These are phyloP conservation scores for Chaetomiaceae sp. DNA, from an alignment of 2,329 filamentous ascomycete genomes.

Conservation along the genomic window DNA sequence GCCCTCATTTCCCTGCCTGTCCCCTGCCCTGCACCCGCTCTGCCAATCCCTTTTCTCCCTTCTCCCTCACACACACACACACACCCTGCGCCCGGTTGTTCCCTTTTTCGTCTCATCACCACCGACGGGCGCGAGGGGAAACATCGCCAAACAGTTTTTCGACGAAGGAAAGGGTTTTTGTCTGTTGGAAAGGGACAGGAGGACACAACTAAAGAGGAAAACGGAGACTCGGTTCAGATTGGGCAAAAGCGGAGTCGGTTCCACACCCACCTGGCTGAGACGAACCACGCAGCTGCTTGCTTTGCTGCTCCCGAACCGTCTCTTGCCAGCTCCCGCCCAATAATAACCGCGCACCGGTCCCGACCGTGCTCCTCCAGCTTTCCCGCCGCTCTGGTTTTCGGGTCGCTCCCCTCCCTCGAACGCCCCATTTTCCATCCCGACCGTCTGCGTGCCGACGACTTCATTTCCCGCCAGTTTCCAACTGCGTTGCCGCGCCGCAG, in stretches of 20 bases:
- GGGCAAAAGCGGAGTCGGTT: conserved; percentile 12
- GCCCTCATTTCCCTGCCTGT: conserved; percentile 22
- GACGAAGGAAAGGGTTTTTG: no score
- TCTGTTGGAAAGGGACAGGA: no score
- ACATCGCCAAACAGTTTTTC: no score
- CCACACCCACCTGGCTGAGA: conserved; percentile 19
- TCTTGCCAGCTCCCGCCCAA: conserved; percentile 22
- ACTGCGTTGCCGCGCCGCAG: not conserved
- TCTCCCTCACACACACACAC: not conserved
- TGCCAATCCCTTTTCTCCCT: conserved; percentile 7
- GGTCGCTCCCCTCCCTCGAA: conserved; percentile 4
- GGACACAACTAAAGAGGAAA: no score
- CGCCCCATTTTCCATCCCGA: not conserved
- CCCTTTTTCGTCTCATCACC: no score
- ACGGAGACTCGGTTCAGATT: conserved; percentile 1
- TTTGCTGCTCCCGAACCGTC: no score
- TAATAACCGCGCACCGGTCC: conserved; percentile 17
- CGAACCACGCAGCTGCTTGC: conserved; percentile 21
- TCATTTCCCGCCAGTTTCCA: not conserved
- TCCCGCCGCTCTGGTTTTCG: conserved; percentile 26
- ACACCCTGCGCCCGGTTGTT: no score
- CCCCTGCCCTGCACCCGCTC: conserved; percentile 9
- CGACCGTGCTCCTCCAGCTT: conserved; percentile 18
- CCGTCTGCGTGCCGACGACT: not conserved
- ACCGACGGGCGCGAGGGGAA: no score